phyloP scores from a whole-genome alignment of 2,329 filamentous ascomycete genomes.

The Xylaria sp. region DNA sequence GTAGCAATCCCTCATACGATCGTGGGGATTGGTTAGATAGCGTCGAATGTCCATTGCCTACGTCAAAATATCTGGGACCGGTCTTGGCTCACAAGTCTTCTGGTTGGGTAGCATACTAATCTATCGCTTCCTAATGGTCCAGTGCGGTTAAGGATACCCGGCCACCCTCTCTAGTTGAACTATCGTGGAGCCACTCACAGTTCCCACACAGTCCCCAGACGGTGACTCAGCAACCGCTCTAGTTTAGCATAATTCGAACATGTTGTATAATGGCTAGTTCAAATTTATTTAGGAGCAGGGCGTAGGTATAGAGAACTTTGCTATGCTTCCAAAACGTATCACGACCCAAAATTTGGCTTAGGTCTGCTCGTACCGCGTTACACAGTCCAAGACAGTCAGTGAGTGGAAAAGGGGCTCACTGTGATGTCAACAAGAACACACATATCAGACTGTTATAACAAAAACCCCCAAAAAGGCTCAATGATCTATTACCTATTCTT shows the following conservation, averaged over 20 bases:
- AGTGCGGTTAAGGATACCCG: conserved; percentile 23
- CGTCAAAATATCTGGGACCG: not conserved
- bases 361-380: too few relatives aligned
- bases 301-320: not conserved
- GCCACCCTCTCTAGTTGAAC: conserved; percentile 2
- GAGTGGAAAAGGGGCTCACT: too few relatives aligned
- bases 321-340: not conserved
- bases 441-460: too few relatives aligned
- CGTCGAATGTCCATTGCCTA: not conserved
- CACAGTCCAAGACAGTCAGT: too few relatives aligned
- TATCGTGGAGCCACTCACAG: conserved; percentile 18
- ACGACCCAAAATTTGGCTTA: not conserved
- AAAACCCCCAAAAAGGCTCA: too few relatives aligned
- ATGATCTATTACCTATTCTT: too few relatives aligned
- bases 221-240: not conserved
- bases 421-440: too few relatives aligned
- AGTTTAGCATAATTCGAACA: not conserved
- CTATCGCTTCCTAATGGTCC: conserved; percentile 7
- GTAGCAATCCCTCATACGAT: not conserved
- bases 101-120: conserved; percentile 12
- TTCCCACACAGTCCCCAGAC: conserved; percentile 24
- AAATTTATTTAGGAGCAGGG: not conserved
- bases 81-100: conserved; percentile 6
- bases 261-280: not conserved
- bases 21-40: conserved; percentile 14